Evolutionary conservation across 495 filamentous ascomycete species (phyloP).

Genomic region (Annulohypoxylon bovei): DNA sequence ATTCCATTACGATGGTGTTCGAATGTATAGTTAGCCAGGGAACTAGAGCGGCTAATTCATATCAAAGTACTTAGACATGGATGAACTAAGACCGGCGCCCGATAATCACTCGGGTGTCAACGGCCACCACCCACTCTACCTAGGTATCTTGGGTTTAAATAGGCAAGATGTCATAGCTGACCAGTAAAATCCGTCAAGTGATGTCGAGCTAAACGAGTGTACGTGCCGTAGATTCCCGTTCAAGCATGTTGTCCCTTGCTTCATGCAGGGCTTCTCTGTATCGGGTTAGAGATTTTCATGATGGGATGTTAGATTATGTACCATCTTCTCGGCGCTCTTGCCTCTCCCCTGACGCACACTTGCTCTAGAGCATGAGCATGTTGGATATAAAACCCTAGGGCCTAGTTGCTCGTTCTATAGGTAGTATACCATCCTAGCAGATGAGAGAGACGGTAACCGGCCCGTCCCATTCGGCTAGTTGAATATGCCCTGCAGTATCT

Average conservation of each 20-base stretch:
- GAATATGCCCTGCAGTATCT: conserved; percentile 7
- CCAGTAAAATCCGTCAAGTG: neutral
- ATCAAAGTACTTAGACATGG: neutral
- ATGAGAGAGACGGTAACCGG: conserved; percentile 38
- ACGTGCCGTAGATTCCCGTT: conserved; percentile 35
- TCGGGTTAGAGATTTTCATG: conserved; percentile 15
- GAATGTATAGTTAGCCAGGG: neutral
- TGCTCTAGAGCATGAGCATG: neutral
- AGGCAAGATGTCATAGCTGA: neutral
- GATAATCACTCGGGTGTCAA: conserved; percentile 12
- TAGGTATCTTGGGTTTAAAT: neutral
- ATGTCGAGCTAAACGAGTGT: neutral
- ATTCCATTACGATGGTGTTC: neutral
- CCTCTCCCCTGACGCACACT: conserved; percentile 2
- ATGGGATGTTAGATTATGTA: conserved; percentile 18
- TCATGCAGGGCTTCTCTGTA: conserved; percentile 30
- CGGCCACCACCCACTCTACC: neutral
- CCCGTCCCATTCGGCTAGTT: conserved; percentile 37
- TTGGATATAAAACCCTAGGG: neutral
- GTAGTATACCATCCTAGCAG: conserved; percentile 15
- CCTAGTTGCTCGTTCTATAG: conserved; percentile 15
- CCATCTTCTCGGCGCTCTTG: neutral
- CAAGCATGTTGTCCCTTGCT: conserved; percentile 33
- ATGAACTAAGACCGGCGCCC: conserved; percentile 3
- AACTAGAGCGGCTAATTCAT: neutral